Evolutionary conservation across 1,139 yeast genomes (phyloP).

Genomic region (Geotrichum australiense): DNA sequence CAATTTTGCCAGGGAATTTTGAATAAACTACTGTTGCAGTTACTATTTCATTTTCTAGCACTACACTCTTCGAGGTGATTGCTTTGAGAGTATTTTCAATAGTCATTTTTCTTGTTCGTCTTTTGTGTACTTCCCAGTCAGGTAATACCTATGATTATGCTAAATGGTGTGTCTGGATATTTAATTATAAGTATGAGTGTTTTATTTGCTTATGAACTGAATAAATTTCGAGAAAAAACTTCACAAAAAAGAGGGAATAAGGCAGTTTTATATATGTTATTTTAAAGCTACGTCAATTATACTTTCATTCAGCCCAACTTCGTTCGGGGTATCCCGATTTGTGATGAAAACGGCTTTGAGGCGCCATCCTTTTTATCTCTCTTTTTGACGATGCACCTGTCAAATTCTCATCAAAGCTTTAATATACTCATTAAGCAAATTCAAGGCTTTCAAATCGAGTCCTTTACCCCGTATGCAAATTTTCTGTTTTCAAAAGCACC

Average conservation of each 20-base stretch:
- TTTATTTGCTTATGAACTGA: neutral
- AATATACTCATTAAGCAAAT: neutral
- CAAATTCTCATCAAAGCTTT: no score
- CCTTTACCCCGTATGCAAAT: neutral
- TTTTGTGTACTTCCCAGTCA: no score
- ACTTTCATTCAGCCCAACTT: no score
- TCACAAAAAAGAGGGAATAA: neutral
- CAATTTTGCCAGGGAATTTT: slow-evolving; percentile 55
- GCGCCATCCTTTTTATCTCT: no score
- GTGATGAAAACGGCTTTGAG: no score
- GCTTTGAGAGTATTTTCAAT: slow-evolving; percentile 33
- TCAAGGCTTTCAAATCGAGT: neutral
- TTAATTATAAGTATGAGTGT: neutral
- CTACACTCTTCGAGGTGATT: slow-evolving; percentile 58
- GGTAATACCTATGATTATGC: no score
- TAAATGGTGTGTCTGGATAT: no score
- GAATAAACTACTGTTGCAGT: slow-evolving; percentile 70
- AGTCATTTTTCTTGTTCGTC: slow-evolving; percentile 11
- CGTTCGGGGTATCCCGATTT: no score
- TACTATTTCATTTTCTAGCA: slow-evolving; percentile 43
- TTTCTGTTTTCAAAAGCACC: neutral
- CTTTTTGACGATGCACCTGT: no score
- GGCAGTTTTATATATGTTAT: slow-evolving; percentile 1
- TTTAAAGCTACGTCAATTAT: neutral
- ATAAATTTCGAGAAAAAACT: neutral